phyloP scores from a whole-genome alignment of 1,284 basidiomycete species.

The Ceratobasidium sp. region DNA sequence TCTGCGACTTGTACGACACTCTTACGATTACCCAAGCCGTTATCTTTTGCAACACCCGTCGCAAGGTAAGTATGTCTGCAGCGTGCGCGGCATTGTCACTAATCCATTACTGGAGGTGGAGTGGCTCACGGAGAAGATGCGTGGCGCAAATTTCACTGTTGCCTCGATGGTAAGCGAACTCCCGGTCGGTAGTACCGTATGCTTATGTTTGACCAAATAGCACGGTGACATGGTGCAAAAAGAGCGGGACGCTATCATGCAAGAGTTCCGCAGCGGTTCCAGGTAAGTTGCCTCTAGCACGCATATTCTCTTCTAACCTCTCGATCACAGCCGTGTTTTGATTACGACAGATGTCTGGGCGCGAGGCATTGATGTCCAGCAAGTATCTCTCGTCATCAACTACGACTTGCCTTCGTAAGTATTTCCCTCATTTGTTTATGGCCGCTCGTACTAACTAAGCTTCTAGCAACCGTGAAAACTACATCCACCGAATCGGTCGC shows the following conservation, averaged over 20 bases:
- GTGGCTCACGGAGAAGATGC: constrained; percentile 99
- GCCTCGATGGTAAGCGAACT: constrained; percentile 75
- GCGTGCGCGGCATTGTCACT: constrained; percentile 27
- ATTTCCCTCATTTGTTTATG: constrained; percentile 18
- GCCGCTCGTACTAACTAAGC: constrained; percentile 15
- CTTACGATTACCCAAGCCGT: constrained; percentile 99
- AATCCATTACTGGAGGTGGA: constrained; percentile 74
- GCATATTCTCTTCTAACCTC: constrained; percentile 1
- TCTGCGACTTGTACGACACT: constrained; percentile 98
- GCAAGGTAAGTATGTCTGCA: constrained; percentile 76
- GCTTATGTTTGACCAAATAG: constrained; percentile 53
- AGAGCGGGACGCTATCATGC: constrained; percentile 99
- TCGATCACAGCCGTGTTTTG: constrained; percentile 79
- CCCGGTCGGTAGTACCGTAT: background rate
- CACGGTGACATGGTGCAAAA: constrained; percentile 99
- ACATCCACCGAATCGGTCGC: constrained; percentile 97
- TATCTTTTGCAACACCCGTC: constrained; percentile 98
- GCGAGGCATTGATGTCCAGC: constrained; percentile 98
- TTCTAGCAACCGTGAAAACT: constrained; percentile 90
- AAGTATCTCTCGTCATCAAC: constrained; percentile 98
- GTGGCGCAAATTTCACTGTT: constrained; percentile 95
- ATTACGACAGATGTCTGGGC: constrained; percentile 99
- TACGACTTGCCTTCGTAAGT: constrained; percentile 93
- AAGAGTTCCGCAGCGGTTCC: constrained; percentile 95
- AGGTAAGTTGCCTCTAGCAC: constrained; percentile 70